Conservation (phyloP, 2,329 filamentous ascomycete genomes). For the Fusarium pseudocircinatum region DNA sequence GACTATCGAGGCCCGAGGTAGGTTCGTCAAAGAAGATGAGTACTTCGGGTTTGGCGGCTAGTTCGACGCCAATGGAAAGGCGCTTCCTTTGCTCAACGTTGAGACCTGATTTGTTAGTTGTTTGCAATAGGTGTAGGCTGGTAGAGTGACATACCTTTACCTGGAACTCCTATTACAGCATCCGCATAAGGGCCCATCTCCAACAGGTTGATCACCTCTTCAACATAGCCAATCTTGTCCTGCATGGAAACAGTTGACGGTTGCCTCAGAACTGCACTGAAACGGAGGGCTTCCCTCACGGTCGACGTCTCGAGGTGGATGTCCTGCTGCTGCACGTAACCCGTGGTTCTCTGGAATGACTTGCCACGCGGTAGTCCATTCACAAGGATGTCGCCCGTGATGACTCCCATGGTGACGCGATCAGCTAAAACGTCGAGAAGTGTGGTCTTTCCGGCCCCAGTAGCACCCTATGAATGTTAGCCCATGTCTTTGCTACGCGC, state of each 20-base stretch:
- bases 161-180: conserved; percentile 67
- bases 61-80: conserved; percentile 65
- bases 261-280: conserved; percentile 83
- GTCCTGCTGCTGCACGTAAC: conserved; percentile 89
- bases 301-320: conserved; percentile 82
- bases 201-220: conserved; percentile 73
- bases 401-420: conserved; percentile 85
- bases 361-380: conserved; percentile 70
- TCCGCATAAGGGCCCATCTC: conserved; percentile 71
- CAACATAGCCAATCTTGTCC: conserved; percentile 85
- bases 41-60: conserved; percentile 62
- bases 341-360: conserved; percentile 86
- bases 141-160: conserved; percentile 49
- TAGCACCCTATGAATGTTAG: conserved; percentile 57
- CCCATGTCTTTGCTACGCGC: neutral
- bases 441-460: conserved; percentile 87
- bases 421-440: conserved; percentile 83
- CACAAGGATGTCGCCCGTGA: conserved; percentile 78
- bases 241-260: conserved; percentile 69
- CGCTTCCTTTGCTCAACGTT: conserved; percentile 68
- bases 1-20: conserved; percentile 65
- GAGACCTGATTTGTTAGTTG: conserved; percentile 45
- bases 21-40: conserved; percentile 69
- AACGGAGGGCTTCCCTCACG: conserved; percentile 82
- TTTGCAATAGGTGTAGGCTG: accelerated